These are phyloP conservation scores for Cornus controversa DNA, from an alignment of 148 eudicot species.

Conservation along the genomic window DNA sequence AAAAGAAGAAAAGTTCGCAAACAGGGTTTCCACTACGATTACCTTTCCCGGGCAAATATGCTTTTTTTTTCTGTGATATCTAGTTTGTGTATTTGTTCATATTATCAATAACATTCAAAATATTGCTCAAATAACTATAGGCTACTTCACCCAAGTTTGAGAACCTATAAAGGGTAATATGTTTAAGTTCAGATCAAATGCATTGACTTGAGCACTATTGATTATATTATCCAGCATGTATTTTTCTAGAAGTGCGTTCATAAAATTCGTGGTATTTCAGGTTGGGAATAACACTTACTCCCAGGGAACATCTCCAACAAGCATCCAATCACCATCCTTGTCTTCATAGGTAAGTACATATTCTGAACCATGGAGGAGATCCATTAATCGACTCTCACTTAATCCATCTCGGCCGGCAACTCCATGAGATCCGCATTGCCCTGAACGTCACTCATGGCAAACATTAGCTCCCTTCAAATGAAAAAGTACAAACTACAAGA, in stretches of 20 bases:
- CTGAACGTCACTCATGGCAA: conserved; percentile 23
- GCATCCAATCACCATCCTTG: conserved; percentile 78
- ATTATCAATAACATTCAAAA: neutral
- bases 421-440: conserved; percentile 48
- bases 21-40: neutral
- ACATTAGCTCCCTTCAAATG: neutral
- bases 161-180: neutral
- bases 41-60: no score
- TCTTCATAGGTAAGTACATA: conserved; percentile 70
- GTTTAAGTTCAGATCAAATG: neutral
- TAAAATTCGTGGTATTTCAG: neutral
- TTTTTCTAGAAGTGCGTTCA: neutral
- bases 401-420: conserved; percentile 37
- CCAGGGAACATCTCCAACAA: conserved; percentile 84
- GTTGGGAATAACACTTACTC: conserved; percentile 39
- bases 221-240: neutral
- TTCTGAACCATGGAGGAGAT: conserved; percentile 52
- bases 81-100: neutral
- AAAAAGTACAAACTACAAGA: neutral
- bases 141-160: neutral
- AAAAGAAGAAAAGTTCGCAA: no score
- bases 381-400: conserved; percentile 42
- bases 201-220: neutral
- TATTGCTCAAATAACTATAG: neutral
- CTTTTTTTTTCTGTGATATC: no score